Evolutionary conservation across 805 yeast species (phyloP).

Genomic region (Saccharomycopsis fermentans): DNA sequence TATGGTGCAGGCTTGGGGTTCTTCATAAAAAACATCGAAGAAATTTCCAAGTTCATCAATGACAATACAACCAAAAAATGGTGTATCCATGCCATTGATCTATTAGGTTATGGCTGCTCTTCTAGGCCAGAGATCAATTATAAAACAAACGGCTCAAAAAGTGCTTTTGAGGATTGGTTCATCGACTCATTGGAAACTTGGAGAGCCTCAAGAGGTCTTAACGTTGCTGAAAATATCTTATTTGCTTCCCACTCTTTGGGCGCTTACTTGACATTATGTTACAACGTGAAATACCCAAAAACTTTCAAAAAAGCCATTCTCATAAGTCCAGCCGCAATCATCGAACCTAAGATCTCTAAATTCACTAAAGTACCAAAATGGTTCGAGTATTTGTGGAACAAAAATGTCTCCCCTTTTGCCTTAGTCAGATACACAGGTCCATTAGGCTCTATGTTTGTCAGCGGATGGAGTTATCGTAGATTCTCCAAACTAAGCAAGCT

Average conservation of each 20-base stretch:
- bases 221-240: conserved; percentile 34
- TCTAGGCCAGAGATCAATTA: conserved; percentile 57
- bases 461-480: conserved; percentile 83
- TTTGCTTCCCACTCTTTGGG: conserved; percentile 89
- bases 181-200: conserved; percentile 52
- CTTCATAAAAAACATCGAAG: conserved; percentile 64
- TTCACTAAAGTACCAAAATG: conserved; percentile 54
- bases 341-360: conserved; percentile 33
- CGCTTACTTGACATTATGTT: conserved; percentile 66
- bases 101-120: conserved; percentile 85
- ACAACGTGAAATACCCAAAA: conserved; percentile 50
- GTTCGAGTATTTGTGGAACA: conserved; percentile 77
- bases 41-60: conserved; percentile 26
- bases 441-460: conserved; percentile 72
- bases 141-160: conserved; percentile 8
- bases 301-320: conserved; percentile 60
- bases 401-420: conserved; percentile 75
- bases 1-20: conserved; percentile 93
- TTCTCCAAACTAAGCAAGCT: conserved; percentile 46
- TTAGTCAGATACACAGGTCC: conserved; percentile 71
- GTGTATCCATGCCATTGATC: conserved; percentile 77
- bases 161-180: conserved; percentile 29
- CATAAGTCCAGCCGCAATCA: conserved; percentile 86
- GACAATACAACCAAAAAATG: conserved; percentile 34
- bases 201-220: conserved; percentile 40